Evolutionary conservation across 2,329 filamentous ascomycete genomes (phyloP).

Genomic region (Coniosporium tulheliwenetii): DNA sequence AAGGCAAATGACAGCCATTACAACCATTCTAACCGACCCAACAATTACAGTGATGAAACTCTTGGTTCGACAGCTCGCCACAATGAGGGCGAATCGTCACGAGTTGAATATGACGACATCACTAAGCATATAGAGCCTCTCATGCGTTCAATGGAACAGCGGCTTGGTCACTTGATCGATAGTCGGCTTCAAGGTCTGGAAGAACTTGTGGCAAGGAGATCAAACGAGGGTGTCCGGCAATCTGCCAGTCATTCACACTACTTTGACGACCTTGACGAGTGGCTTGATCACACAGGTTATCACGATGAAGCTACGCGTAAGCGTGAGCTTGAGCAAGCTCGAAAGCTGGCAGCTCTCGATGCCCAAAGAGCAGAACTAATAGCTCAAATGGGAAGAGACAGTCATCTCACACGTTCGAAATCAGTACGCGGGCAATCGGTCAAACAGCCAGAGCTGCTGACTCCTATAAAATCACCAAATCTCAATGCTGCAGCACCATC

Average conservation of each 20-base stretch:
- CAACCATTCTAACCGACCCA: too few relatives aligned
- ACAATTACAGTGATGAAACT: not conserved
- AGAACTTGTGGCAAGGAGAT: not conserved
- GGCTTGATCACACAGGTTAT: conserved; percentile 24
- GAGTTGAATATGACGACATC: too few relatives aligned
- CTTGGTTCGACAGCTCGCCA: not conserved
- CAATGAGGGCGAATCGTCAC: too few relatives aligned
- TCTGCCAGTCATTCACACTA: conserved; percentile 6
- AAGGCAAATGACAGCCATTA: too few relatives aligned
- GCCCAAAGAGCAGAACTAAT: conserved; percentile 15
- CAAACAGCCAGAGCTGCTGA: conserved; percentile 1
- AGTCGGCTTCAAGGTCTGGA: not conserved
- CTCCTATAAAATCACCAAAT: conserved; percentile 7
- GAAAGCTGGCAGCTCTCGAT: conserved; percentile 15
- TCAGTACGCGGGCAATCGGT: conserved; percentile 5
- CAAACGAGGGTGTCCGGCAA: conserved; percentile 4
- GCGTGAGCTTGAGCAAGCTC: conserved; percentile 14
- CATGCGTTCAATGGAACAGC: not conserved
- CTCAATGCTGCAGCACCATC: conserved; percentile 4
- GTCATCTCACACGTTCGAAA: conserved; percentile 8
- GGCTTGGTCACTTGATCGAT: not conserved
- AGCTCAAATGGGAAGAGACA: conserved; percentile 15
- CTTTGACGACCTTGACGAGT: conserved; percentile 21
- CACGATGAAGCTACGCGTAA: conserved; percentile 18
- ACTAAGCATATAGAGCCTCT: too few relatives aligned